phyloP scores from a whole-genome alignment of 257 asterid species.

The Solanum peruvianum region DNA sequence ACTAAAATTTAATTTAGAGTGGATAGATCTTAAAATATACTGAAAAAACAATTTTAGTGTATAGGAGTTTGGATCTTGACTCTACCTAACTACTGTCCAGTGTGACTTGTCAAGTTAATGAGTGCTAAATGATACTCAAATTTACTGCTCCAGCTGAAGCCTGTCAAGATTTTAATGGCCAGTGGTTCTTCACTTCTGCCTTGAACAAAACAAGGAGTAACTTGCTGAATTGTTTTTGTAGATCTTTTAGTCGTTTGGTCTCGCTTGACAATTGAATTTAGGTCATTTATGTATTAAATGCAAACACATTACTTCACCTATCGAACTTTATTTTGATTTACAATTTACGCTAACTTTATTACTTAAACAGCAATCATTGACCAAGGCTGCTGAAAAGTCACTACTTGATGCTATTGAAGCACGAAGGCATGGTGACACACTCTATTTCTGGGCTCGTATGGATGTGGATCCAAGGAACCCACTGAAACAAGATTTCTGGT shows the following conservation, averaged over 20 bases:
- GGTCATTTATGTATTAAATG: background rate
- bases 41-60: background rate
- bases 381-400: constrained; percentile 67
- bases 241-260: background rate
- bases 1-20: background rate
- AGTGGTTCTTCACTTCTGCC: background rate
- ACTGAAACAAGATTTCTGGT: constrained; percentile 72
- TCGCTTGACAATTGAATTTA: background rate
- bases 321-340: background rate
- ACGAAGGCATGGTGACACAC: constrained; percentile 66
- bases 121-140: background rate
- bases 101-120: background rate
- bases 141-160: background rate
- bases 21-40: background rate
- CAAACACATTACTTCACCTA: background rate
- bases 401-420: constrained; percentile 56
- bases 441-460: constrained; percentile 82
- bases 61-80: background rate
- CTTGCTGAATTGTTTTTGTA: background rate
- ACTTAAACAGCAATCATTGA: constrained; percentile 54
- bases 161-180: background rate
- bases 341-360: background rate
- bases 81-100: background rate
- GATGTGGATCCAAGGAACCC: constrained; percentile 60
- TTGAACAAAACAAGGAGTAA: background rate